Evolutionary conservation across 176 grass and related monocot species (phyloP), one percentile per base, ranked within the genome.

Genomic region (Carex littledalei): DNA sequence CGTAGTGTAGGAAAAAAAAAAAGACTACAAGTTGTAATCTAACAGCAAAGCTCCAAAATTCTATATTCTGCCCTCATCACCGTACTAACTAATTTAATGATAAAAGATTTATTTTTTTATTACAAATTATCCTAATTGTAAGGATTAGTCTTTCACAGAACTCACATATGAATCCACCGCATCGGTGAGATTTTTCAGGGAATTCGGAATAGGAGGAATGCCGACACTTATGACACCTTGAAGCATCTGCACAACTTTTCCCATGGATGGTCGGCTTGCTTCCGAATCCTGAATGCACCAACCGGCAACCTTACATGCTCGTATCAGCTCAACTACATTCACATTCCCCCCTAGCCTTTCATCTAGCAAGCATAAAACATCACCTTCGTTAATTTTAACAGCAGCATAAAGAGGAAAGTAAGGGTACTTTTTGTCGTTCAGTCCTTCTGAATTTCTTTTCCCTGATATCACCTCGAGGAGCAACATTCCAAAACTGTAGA

Each of bases 401-500:
- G 88, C 81, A 3, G 82, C 85, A 8, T 81, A 72, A 4, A 83
- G 20, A 9, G 90, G 90, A 78, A 89, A 87, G 24, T 89, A 89
- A 0, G 74, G 65, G 39, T 78, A 61, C n/a, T 4, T 65, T 55
- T 41, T 72, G 17, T 26, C 37, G 4, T 63, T 80, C n/a, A 70
- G 17, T 78, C 17, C 65, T 79, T 83, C 21, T 1, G 49, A 76
- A 54, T 74, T 87, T 67, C 89, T 88, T 39, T 80, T 85, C 22
- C 88, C 91, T 0, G 83, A 90, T 55, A 92, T 84, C 1, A 90
- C 70, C 70, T 92, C 91, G 3, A 92, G 58, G 35, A 90, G 85
- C 79, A 92, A 63, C 84, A 90, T 90, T 39, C 91, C 91, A 8
- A 79, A 92, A 75, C 88, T 92, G 24, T 92, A 93, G 26, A 93